These are phyloP conservation scores for Blastobotrys malaysiensis DNA, from an alignment of 1,139 yeast genomes.

Conservation along the genomic window DNA sequence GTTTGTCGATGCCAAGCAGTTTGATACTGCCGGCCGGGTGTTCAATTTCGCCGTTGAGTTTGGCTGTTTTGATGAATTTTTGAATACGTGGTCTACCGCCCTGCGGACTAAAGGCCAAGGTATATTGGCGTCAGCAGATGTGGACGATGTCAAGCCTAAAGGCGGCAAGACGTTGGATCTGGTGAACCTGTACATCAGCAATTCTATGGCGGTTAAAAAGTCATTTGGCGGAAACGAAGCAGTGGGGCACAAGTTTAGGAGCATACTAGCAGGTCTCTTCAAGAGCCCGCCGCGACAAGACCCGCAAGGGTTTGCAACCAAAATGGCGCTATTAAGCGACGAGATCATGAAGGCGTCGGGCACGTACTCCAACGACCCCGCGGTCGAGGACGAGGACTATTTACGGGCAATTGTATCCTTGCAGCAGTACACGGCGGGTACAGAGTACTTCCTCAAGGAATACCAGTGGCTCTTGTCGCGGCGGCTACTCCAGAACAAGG, in stretches of 20 bases:
- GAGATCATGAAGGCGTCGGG: not conserved
- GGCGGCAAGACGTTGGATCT: not conserved
- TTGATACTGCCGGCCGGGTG: not conserved
- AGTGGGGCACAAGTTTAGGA: not conserved
- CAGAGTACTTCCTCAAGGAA: constrained; percentile 33
- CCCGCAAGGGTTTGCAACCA: not conserved
- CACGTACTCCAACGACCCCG: not conserved
- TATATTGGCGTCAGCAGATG: not conserved
- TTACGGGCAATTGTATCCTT: constrained; percentile 3
- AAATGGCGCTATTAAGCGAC: not conserved
- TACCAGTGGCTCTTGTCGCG: constrained; percentile 36
- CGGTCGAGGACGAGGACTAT: not conserved
- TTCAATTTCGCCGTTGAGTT: not conserved
- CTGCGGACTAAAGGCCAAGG: not conserved
- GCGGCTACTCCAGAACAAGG: constrained; percentile 32
- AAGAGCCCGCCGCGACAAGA: not conserved
- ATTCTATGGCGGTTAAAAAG: not conserved
- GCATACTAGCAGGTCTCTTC: not conserved
- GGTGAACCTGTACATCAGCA: not conserved
- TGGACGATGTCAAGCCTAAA: not conserved
- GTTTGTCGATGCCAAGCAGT: not conserved
- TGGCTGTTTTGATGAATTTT: not conserved
- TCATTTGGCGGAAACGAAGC: not conserved
- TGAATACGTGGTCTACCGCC: not conserved
- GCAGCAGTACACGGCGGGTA: constrained; percentile 21